Evolutionary conservation across 306 rosid genomes (phyloP).

Genomic region (Medicago lupulina): DNA sequence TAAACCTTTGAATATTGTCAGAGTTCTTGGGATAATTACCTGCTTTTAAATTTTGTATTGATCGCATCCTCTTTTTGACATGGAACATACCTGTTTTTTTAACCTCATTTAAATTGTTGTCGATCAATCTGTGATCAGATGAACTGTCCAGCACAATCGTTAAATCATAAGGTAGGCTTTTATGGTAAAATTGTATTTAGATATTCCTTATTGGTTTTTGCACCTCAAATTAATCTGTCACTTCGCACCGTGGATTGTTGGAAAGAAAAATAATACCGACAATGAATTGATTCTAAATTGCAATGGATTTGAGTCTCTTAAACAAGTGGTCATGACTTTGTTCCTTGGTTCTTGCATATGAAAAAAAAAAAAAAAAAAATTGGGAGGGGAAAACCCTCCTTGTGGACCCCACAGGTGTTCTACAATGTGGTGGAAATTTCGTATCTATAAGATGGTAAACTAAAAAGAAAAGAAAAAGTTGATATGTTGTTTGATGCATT

Average conservation of each 20-base stretch:
- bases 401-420: no score
- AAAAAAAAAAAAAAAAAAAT: no score
- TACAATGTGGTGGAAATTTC: no score
- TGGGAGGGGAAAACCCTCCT: no score
- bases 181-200: background rate
- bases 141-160: background rate
- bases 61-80: background rate
- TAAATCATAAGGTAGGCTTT: background rate
- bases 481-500: no score
- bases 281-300: no score
- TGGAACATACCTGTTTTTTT: background rate
- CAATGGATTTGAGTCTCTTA: no score
- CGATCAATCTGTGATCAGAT: background rate
- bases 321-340: no score
- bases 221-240: background rate
- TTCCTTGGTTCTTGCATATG: no score
- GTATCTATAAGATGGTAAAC: no score
- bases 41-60: background rate
- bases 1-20: slow-evolving; percentile 51
- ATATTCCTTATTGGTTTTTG: background rate
- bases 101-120: slow-evolving; percentile 11
- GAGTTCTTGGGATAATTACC: slow-evolving; percentile 9
- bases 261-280: no score
- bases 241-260: background rate
- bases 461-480: no score